Percentiles rank a stretch among this genome's conserved stretches.
phyloP scores from a whole-genome alignment of 1,139 yeast genomes.

The Blastobotrys persicus region DNA sequence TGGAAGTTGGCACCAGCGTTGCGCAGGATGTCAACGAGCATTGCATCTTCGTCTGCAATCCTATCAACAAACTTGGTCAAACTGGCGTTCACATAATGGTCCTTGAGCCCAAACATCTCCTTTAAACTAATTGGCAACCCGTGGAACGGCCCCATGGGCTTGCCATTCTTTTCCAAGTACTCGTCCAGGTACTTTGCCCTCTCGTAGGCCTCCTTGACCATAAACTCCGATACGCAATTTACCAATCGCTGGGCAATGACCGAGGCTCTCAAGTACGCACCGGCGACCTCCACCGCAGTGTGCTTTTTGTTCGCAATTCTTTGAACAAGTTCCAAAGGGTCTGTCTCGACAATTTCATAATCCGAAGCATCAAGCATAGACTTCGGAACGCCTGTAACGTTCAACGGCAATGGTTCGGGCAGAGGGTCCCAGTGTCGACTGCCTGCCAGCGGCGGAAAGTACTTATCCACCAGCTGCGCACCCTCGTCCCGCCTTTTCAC shows the following conservation, averaged over 20 bases:
- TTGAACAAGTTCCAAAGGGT: slow-evolving; percentile 36
- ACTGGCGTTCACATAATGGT: slow-evolving; percentile 45
- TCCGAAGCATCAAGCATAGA: slow-evolving; percentile 27
- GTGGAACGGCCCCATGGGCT: slow-evolving; percentile 47
- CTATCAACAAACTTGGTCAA: slow-evolving; percentile 37
- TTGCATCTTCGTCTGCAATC: slow-evolving; percentile 32
- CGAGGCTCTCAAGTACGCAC: slow-evolving; percentile 57
- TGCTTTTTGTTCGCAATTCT: slow-evolving; percentile 41
- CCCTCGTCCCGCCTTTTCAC: slow-evolving; percentile 30
- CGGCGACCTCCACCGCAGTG: slow-evolving; percentile 45
- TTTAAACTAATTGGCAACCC: slow-evolving; percentile 55
- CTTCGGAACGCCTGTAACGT: slow-evolving; percentile 30
- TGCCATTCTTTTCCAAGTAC: slow-evolving; percentile 35
- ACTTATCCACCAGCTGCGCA: slow-evolving; percentile 28
- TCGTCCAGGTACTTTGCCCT: slow-evolving; percentile 44
- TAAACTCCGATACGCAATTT: slow-evolving; percentile 35
- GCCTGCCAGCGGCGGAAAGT: slow-evolving; percentile 28
- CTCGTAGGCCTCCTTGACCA: slow-evolving; percentile 31
- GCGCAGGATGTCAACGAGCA: slow-evolving; percentile 43
- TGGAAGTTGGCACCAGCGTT: slow-evolving; percentile 54
- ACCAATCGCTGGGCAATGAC: slow-evolving; percentile 57
- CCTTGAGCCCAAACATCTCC: slow-evolving; percentile 48
- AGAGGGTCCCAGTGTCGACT: slow-evolving; percentile 25
- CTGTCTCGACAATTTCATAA: slow-evolving; percentile 30
- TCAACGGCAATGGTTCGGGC: slow-evolving; percentile 32